Evolutionary conservation across 1,284 basidiomycete species (phyloP), one percentile per base, ranked within the genome.

Genomic region (Heterobasidion annosum): DNA sequence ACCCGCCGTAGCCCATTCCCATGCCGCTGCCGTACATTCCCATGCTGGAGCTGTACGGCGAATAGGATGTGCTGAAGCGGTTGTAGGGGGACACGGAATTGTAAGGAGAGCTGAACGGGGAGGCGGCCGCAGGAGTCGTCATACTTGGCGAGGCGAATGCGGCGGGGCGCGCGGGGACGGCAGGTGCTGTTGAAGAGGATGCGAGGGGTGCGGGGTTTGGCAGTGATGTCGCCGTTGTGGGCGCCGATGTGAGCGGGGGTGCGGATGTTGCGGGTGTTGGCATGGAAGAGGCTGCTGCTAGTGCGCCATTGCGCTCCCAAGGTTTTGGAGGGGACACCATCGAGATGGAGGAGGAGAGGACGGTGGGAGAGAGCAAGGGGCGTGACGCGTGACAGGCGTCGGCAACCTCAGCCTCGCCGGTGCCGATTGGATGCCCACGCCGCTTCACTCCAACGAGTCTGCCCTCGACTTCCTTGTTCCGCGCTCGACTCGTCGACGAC

Each of bases 311-410:
- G 60, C 81, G 77, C 67, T 91, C 89, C 89, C 90, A 92, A 61
- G 89, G 89, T 67, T 91, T 92, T 67, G 88, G 89, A 54, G 89
- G 89, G 25, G 89, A 89, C 35, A 78, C 81, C 85, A 88, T 89
- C 37, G 37, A 25, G 5, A 25, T 25, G 25, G 25, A 25, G 3
- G 25, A 4, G 25, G 25, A 25, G 25, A 25, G 25, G 25, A 25
- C 25, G 25, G 25, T 25, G 25, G 5, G 25, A 25, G 25, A 4
- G 25, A 25, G 25, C 4, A 25, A 25, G 25, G 25, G 25, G 25
- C n/a, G n/a, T n/a, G n/a, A n/a, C n/a, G 25, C 25, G 25, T 25
- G 25, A 25, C 25, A 25, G 25, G 25, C 25, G 25, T 25, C 25
- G 25, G 25, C 25, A 25, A 25, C 25, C 25, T 25, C 25, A 25